These are phyloP conservation scores for Royoungia palumana DNA, from an alignment of 768 basidiomycete species.

Conservation along the genomic window DNA sequence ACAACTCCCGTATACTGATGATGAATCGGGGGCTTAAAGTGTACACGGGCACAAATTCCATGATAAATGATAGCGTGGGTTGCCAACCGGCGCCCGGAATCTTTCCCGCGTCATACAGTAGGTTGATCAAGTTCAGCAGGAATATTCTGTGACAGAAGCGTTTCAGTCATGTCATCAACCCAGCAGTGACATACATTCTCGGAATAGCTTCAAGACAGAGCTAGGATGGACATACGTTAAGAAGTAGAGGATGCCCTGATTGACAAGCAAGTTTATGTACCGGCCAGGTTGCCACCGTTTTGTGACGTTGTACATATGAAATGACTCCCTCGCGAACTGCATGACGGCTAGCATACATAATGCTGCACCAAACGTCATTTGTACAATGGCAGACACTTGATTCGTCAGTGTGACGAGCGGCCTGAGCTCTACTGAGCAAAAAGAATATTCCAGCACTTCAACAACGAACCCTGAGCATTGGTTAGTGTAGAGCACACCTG, in stretches of 20 bases:
- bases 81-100: background rate
- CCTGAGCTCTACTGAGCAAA: too few species aligned
- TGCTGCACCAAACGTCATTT: background rate
- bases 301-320: background rate
- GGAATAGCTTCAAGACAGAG: too few species aligned
- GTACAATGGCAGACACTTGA: background rate
- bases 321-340: background rate
- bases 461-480: too few species aligned
- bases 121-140: background rate
- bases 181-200: too few species aligned
- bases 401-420: background rate
- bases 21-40: conserved; percentile 1
- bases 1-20: background rate
- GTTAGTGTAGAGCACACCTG: too few species aligned
- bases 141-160: too few species aligned
- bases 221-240: background rate
- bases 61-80: background rate
- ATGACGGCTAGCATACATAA: background rate
- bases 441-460: too few species aligned
- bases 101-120: background rate
- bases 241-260: conserved; percentile 1
- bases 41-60: background rate
- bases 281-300: background rate
- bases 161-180: too few species aligned
- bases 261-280: background rate